These are phyloP conservation scores for Xylariaceae sp. DNA, from an alignment of 2,329 filamentous ascomycete species.

Conservation along the genomic window DNA sequence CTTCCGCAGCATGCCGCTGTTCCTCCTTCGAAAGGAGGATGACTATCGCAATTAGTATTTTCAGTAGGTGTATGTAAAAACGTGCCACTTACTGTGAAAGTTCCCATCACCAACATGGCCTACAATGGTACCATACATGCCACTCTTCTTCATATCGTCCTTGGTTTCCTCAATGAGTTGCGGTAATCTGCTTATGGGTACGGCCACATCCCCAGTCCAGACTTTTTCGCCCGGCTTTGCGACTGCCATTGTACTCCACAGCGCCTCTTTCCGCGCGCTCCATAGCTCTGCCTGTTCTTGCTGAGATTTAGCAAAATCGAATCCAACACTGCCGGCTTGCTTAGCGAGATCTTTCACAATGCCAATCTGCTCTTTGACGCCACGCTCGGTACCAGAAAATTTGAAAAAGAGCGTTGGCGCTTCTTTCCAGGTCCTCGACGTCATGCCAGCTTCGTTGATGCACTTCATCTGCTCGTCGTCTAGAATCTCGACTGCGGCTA, in stretches of 20 bases:
- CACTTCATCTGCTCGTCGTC: constrained; percentile 77
- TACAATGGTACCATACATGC: constrained; percentile 67
- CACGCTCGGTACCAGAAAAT: constrained; percentile 66
- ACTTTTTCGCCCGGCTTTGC: constrained; percentile 71
- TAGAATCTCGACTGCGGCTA: constrained; percentile 79
- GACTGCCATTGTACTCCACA: constrained; percentile 79
- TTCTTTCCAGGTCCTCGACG: constrained; percentile 64
- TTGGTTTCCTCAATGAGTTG: constrained; percentile 81
- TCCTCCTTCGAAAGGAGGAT: constrained; percentile 67
- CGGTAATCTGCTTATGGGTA: constrained; percentile 76
- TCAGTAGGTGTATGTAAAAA: not conserved
- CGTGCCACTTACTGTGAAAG: constrained; percentile 63
- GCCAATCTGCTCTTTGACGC: constrained; percentile 78
- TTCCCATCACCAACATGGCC: constrained; percentile 80
- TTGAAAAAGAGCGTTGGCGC: constrained; percentile 75
- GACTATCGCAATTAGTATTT: constrained; percentile 42
- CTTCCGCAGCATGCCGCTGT: constrained; percentile 70
- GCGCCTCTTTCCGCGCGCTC: constrained; percentile 82
- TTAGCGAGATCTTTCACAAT: constrained; percentile 42
- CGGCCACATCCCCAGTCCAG: constrained; percentile 87
- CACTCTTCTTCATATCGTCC: constrained; percentile 61
- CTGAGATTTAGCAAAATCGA: constrained; percentile 76
- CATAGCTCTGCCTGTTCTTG: constrained; percentile 79
- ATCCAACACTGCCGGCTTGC: constrained; percentile 66
- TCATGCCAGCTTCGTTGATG: constrained; percentile 62